Evolutionary conservation across 345 rosid genomes (phyloP).

Genomic region (Excoecaria agallocha): DNA sequence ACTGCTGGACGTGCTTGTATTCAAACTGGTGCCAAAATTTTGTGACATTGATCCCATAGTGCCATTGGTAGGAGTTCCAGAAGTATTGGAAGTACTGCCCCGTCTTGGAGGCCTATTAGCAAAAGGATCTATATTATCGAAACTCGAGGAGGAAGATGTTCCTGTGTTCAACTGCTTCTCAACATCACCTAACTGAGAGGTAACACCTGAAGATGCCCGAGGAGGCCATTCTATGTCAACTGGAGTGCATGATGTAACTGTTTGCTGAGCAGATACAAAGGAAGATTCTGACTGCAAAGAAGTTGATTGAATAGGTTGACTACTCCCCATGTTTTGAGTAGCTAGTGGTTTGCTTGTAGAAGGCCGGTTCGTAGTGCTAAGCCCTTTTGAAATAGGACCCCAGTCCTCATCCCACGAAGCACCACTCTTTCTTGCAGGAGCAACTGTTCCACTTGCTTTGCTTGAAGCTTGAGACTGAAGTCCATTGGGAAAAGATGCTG

Average conservation of each 20-base stretch:
- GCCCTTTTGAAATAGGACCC: conserved; percentile 52
- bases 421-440: conserved; percentile 46
- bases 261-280: conserved; percentile 38
- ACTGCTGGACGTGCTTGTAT: conserved; percentile 24
- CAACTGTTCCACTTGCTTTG: conserved; percentile 45
- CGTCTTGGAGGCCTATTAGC: conserved; percentile 84
- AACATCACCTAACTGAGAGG: conserved; percentile 29
- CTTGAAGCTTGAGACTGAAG: conserved; percentile 43
- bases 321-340: conserved; percentile 23
- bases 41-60: conserved; percentile 21
- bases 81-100: conserved; percentile 31
- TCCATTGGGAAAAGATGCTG: conserved; percentile 42
- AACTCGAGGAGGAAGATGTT: conserved; percentile 39
- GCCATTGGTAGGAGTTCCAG: conserved; percentile 47
- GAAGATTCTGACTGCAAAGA: conserved; percentile 42
- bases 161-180: conserved; percentile 43
- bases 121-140: conserved; percentile 85
- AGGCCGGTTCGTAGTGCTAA: conserved; percentile 29
- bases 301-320: conserved; percentile 38
- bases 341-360: conserved; percentile 17
- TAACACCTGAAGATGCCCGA: conserved; percentile 38
- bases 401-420: conserved; percentile 90
- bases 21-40: conserved; percentile 30
- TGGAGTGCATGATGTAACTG: conserved; percentile 55
- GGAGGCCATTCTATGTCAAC: conserved; percentile 97